A percentile compares a stretch with the other conserved stretches of the same genome.
phyloP scores from a whole-genome alignment of 2,329 filamentous ascomycete species.

The Ceratocystiopsis minuta region DNA sequence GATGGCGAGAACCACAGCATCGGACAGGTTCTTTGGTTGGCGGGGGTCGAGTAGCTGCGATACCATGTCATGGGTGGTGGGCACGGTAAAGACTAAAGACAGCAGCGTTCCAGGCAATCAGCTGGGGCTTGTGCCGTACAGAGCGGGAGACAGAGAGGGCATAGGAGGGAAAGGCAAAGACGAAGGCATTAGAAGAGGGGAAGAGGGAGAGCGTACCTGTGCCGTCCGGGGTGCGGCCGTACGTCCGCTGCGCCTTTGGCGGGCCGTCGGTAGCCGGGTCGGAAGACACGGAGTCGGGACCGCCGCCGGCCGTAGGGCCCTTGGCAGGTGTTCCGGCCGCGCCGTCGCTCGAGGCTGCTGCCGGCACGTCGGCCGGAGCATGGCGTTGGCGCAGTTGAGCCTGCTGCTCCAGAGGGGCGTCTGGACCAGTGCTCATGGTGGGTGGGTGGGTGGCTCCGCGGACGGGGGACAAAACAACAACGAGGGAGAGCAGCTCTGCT shows the following conservation, averaged over 20 bases:
- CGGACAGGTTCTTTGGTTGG: conserved; percentile 87
- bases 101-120: conserved; percentile 1
- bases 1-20: conserved; percentile 61
- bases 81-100: conserved; percentile 80
- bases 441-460: not conserved
- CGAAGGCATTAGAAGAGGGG: not conserved
- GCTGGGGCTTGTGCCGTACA: not conserved
- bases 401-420: conserved; percentile 3
- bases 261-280: not conserved
- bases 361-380: not conserved
- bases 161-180: no score
- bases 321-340: no score
- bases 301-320: not conserved
- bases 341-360: not conserved
- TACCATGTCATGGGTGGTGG: conserved; percentile 96
- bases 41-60: conserved; percentile 88
- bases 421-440: conserved; percentile 5
- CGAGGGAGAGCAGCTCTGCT: not conserved
- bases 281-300: not conserved
- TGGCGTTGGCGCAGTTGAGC: conserved; percentile 6
- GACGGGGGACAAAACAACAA: not conserved
- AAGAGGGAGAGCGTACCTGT: conserved; percentile 45
- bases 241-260: conserved; percentile 49
- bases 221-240: conserved; percentile 77
- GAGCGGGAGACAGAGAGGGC: no score